A percentile compares a stretch with the other conserved stretches of the same genome.
phyloP scores from a whole-genome alignment of 306 rosid genomes.

The Inga oerstediana region DNA sequence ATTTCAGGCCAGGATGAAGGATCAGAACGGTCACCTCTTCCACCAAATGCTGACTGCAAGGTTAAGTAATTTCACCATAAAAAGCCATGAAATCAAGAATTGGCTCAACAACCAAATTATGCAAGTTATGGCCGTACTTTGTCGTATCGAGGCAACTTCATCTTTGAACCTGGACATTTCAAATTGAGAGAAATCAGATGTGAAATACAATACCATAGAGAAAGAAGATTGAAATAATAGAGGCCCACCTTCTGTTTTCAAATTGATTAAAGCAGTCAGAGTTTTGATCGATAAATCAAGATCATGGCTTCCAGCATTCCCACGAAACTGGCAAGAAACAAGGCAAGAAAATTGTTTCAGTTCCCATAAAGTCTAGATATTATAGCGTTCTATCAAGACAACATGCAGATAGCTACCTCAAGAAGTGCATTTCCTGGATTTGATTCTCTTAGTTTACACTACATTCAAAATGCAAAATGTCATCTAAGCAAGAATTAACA shows the following conservation, averaged over 20 bases:
- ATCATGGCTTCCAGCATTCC: slow-evolving; percentile 98
- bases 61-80: slow-evolving; percentile 27
- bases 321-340: slow-evolving; percentile 59
- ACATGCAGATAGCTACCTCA: slow-evolving; percentile 61
- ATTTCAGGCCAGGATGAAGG: slow-evolving; percentile 84
- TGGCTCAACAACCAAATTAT: slow-evolving; percentile 12
- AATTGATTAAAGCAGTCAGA: slow-evolving; percentile 53
- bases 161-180: slow-evolving; percentile 72
- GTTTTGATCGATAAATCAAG: slow-evolving; percentile 78
- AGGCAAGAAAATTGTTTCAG: slow-evolving; percentile 20
- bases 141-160: slow-evolving; percentile 87
- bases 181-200: slow-evolving; percentile 33
- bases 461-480: slow-evolving; percentile 44
- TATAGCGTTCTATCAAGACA: neutral
- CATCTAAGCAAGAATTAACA: slow-evolving; percentile 26
- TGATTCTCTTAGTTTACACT: slow-evolving; percentile 77
- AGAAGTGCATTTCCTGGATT: slow-evolving; percentile 84
- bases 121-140: slow-evolving; percentile 58
- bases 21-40: slow-evolving; percentile 91
- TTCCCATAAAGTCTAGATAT: slow-evolving; percentile 4
- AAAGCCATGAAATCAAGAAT: slow-evolving; percentile 25
- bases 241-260: slow-evolving; percentile 79
- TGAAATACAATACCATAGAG: slow-evolving; percentile 21
- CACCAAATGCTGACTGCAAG: slow-evolving; percentile 81
- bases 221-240: slow-evolving; percentile 12